Base-by-base conservation (phyloP, 2,329 filamentous ascomycete genomes). In the Pezicula neosporulosa region DNA sequence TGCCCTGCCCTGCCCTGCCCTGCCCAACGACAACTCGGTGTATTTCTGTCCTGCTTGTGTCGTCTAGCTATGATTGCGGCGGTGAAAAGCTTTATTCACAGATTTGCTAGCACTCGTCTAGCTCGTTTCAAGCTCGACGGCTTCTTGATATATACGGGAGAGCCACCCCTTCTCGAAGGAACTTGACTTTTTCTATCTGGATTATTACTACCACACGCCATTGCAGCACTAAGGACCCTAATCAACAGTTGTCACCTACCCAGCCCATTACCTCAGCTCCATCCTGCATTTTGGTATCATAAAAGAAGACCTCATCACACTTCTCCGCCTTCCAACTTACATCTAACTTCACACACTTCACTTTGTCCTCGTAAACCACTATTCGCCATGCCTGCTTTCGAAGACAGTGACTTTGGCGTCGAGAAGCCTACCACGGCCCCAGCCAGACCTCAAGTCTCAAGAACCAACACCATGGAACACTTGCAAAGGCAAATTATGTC, bases 301-400 rank as follows among this genome's bases (percentile, higher is more conserved):
- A 30, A 30, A 30, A 30, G 28, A 30, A 30, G 28, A 2, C 28
- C 7, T 30, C 28, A 12, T 12, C 28, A 4, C 6, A 27, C 43
- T 8, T 42, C 39, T 15, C 3, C 24, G 16, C 16, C 27, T 18
- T 18, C 16, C 21, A 28, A 47, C 3, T 7, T 28, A 47, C 44
- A 5, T 37, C n/a, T 30, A 46, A 10, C 15, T 3, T 21, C 24
- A 36, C 45, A 37, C 9, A 41, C 10, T 24, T 47, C 30, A 37
- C 39, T 41, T 28, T 15, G 46, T 41, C 12, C 27, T 41, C 10
- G 48, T 35, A 48, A 28, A 28, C 18, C 18, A 54, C 61, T 51
- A 46, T 53, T 57, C 71, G 81, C 58, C 55, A 85, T 86, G 82
- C 74, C 82, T 72, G 71, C 73, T 58, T 81, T 79, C 63, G 80